Conservation (phyloP, 2,329 filamentous ascomycete species). For the Aureobasidium sp. region DNA sequence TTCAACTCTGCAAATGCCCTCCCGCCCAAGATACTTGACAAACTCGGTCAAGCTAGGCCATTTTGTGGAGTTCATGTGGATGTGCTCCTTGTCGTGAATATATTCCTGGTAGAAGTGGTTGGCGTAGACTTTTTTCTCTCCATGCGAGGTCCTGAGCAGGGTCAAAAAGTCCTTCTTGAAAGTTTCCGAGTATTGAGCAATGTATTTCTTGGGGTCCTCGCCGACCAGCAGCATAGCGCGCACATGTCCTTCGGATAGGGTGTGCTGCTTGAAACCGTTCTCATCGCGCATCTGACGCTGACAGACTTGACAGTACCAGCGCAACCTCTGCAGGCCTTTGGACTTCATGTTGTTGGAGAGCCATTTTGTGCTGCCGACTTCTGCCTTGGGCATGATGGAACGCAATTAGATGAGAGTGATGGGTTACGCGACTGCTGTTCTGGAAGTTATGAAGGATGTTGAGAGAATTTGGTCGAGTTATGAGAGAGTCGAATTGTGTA, state of each 20-base stretch:
- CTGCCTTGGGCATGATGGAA: constrained; percentile 51
- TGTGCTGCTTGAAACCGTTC: constrained; percentile 80
- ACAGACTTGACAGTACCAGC: constrained; percentile 86
- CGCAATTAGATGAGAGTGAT: no score
- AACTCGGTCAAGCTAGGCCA: constrained; percentile 88
- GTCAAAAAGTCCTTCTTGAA: constrained; percentile 74
- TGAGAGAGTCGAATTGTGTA: not conserved
- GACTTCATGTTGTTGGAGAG: constrained; percentile 85
- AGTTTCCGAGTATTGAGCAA: constrained; percentile 71
- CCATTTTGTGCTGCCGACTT: constrained; percentile 85
- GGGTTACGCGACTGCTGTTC: not conserved
- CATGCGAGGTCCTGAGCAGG: constrained; percentile 72
- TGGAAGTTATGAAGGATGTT: not conserved
- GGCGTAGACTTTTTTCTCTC: constrained; percentile 79
- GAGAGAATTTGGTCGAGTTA: not conserved
- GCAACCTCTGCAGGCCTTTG: constrained; percentile 66
- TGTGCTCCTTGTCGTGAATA: constrained; percentile 76
- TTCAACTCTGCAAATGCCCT: constrained; percentile 83
- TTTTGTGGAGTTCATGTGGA: constrained; percentile 89
- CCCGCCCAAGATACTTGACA: constrained; percentile 73
- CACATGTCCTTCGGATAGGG: constrained; percentile 74
- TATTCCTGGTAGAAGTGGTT: constrained; percentile 96
- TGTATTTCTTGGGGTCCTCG: constrained; percentile 75
- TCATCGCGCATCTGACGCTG: constrained; percentile 70
- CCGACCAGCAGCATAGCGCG: constrained; percentile 84